These are phyloP conservation scores for Paecilomyces sp. DNA, from an alignment of 2,329 filamentous ascomycete genomes.

Conservation along the genomic window DNA sequence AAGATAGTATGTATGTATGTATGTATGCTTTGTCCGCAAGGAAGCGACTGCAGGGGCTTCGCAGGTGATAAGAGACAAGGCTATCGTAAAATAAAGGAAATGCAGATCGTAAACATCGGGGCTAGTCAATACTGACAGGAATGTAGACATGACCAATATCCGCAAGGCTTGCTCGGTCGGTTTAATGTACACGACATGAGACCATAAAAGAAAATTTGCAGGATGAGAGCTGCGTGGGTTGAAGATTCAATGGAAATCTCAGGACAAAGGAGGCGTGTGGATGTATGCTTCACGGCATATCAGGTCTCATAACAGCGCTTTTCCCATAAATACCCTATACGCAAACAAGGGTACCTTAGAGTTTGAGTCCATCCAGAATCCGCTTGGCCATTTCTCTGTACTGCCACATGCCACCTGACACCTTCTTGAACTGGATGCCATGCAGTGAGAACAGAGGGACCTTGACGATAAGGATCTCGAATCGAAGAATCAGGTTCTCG, in stretches of 20 bases:
- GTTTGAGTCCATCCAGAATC: conserved; percentile 76
- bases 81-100: background rate
- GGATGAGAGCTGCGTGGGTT: background rate
- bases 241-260: background rate
- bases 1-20: background rate
- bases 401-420: conserved; percentile 93
- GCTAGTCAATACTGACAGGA: background rate
- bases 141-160: background rate
- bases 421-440: conserved; percentile 96
- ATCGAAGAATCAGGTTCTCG: conserved; percentile 74
- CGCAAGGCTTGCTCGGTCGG: background rate
- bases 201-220: conserved; percentile 4
- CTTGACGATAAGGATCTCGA: conserved; percentile 97
- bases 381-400: conserved; percentile 98
- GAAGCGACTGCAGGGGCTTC: background rate
- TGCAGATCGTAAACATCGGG: background rate
- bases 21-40: background rate
- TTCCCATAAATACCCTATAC: conserved; percentile 1
- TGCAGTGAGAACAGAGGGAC: conserved; percentile 87
- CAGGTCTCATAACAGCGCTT: conserved; percentile 5
- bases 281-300: conserved; percentile 3
- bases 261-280: background rate
- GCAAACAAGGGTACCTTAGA: conserved; percentile 43
- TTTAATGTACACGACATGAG: conserved; percentile 9
- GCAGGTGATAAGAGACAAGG: background rate